A percentile compares a stretch with the other conserved stretches of the same genome.
Evolutionary conservation across 75 land plant species (phyloP).

Genomic region (Cupressus sempervirens): DNA sequence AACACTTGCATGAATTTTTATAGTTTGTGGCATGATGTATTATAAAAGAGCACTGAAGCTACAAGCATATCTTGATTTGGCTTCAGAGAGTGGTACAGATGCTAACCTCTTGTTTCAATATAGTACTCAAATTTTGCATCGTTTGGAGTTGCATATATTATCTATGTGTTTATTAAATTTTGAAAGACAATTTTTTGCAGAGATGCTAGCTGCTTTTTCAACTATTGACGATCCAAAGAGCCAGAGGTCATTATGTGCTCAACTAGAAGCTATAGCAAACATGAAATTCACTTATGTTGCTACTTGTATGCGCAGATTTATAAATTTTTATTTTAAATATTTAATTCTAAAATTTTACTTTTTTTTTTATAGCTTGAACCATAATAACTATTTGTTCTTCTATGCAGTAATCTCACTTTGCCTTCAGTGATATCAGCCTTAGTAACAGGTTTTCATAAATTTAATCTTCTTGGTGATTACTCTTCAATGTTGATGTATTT

Average conservation of each 20-base stretch:
- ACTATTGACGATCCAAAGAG: constrained; percentile 72
- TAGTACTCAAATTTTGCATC: constrained; percentile 16
- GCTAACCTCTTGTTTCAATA: too few species aligned
- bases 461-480: too few species aligned
- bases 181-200: constrained; percentile 30
- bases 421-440: too few species aligned
- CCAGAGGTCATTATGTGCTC: constrained; percentile 84
- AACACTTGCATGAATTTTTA: background rate
- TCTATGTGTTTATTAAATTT: background rate
- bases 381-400: background rate
- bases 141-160: background rate
- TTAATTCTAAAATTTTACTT: too few species aligned
- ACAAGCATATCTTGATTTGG: too few species aligned
- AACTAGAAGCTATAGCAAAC: constrained; percentile 86
- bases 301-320: constrained; percentile 14
- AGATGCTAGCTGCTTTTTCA: constrained; percentile 53
- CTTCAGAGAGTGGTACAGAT: too few species aligned
- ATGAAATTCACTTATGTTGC: constrained; percentile 99
- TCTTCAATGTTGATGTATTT: too few species aligned
- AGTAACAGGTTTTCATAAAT: too few species aligned
- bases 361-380: background rate
- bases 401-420: too few species aligned
- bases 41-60: constrained; percentile 85
- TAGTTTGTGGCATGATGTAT: constrained; percentile 99
- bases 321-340: background rate